Percentiles rank a stretch among this genome's conserved stretches.
Conservation (phyloP, 495 filamentous ascomycete species). For the Aspergillus ostianus region DNA sequence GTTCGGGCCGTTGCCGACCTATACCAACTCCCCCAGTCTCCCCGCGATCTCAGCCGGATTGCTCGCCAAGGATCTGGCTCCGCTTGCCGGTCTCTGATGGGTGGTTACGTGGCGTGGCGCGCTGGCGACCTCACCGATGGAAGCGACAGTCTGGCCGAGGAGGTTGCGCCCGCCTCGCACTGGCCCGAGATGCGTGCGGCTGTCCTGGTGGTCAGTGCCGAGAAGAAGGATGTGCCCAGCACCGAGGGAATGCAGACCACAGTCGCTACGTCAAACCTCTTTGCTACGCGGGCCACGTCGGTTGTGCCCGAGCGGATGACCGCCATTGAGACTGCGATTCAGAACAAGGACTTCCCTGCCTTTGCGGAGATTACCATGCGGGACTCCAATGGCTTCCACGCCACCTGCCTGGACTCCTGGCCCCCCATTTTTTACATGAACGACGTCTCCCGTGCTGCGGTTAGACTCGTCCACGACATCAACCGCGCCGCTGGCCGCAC, state of each 20-base stretch:
- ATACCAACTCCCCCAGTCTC: constrained; percentile 75
- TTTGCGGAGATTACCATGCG: constrained; percentile 92
- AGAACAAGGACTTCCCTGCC: constrained; percentile 71
- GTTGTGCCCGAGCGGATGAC: constrained; percentile 83
- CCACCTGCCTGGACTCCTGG: constrained; percentile 88
- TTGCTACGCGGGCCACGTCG: constrained; percentile 63
- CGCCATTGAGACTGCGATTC: constrained; percentile 82
- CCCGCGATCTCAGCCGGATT: constrained; percentile 78
- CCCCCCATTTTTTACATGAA: constrained; percentile 99
- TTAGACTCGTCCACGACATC: constrained; percentile 83
- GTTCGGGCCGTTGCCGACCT: constrained; percentile 90
- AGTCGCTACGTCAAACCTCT: constrained; percentile 80
- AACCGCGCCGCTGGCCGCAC: constrained; percentile 70
- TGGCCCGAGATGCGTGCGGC: constrained; percentile 95
- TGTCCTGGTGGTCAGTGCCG: constrained; percentile 83
- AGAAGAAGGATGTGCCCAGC: constrained; percentile 90
- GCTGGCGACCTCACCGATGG: constrained; percentile 71
- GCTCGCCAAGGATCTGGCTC: constrained; percentile 95
- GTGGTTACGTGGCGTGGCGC: constrained; percentile 94
- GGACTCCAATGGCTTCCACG: constrained; percentile 96
- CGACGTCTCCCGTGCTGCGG: constrained; percentile 80
- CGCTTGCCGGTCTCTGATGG: constrained; percentile 87
- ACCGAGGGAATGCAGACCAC: constrained; percentile 97
- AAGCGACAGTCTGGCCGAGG: constrained; percentile 76
- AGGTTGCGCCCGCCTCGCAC: constrained; percentile 80